Percentiles rank a stretch among this genome's conserved stretches.
These are phyloP conservation scores for Eucalyptus brandiana DNA, from an alignment of 345 rosid genomes.

Conservation along the genomic window DNA sequence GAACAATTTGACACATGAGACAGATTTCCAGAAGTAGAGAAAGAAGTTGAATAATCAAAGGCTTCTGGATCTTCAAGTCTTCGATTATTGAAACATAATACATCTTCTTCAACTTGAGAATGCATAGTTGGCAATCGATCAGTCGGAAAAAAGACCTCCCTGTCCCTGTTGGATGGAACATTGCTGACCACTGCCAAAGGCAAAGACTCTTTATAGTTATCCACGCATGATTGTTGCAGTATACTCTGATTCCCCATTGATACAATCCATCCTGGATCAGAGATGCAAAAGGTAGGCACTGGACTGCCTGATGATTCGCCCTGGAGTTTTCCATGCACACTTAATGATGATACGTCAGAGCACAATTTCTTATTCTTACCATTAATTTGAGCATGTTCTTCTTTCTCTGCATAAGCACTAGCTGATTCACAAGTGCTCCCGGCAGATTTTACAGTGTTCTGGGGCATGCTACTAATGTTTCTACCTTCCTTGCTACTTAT, in stretches of 20 bases:
- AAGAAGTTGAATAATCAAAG: conserved; percentile 12
- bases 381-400: not conserved
- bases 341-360: conserved; percentile 18
- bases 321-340: conserved; percentile 11
- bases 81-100: conserved; percentile 44
- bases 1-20: conserved; percentile 21
- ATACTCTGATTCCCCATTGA: conserved; percentile 14
- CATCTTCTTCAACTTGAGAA: conserved; percentile 47
- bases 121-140: conserved; percentile 1
- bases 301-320: conserved; percentile 11
- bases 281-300: conserved; percentile 6
- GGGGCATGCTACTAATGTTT: not conserved
- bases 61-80: conserved; percentile 55
- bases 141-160: conserved; percentile 3
- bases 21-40: conserved; percentile 25
- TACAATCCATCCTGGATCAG: conserved; percentile 29
- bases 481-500: not conserved
- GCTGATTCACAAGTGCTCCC: not conserved
- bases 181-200: conserved; percentile 7
- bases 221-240: conserved; percentile 17
- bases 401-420: not conserved
- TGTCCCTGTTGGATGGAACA: conserved; percentile 3
- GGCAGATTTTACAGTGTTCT: not conserved
- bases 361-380: not conserved
- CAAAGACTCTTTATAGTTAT: conserved; percentile 9